Evolutionary conservation across 2,329 filamentous ascomycete genomes (phyloP).

Genomic region (Ophiocordyceps camponoti-leonardi): DNA sequence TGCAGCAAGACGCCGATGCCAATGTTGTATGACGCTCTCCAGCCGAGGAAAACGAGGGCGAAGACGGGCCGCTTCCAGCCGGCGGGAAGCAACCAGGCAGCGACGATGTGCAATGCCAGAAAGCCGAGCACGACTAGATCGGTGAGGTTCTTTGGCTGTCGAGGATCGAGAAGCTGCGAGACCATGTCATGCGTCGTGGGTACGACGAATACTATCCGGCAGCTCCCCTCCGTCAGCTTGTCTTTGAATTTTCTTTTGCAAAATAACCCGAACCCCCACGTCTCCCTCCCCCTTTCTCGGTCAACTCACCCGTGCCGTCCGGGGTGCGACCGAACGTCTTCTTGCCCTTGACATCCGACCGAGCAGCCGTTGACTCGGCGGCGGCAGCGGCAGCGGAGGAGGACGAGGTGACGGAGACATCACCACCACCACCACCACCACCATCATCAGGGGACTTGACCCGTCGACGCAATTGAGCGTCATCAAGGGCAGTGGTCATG

Average conservation of each 20-base stretch:
- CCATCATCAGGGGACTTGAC: conserved; percentile 1
- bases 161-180: conserved; percentile 84
- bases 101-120: conserved; percentile 55
- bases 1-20: conserved; percentile 84
- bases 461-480: conserved; percentile 13
- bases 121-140: conserved; percentile 68
- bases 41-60: conserved; percentile 74
- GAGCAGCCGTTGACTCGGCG: conserved; percentile 1
- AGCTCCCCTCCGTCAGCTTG: not conserved
- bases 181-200: conserved; percentile 98
- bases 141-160: conserved; percentile 86
- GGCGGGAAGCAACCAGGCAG: conserved; percentile 56
- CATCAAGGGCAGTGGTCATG: conserved; percentile 12
- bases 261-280: not conserved
- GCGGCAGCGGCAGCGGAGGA: no score
- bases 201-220: conserved; percentile 67
- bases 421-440: not conserved
- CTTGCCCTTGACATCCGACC: conserved; percentile 15
- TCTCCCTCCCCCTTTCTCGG: not conserved
- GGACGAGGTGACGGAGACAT: no score
- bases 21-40: conserved; percentile 82
- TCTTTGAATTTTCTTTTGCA: not conserved
- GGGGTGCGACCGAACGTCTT: conserved; percentile 87
- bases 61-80: conserved; percentile 59
- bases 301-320: conserved; percentile 65